phyloP scores from a whole-genome alignment of 805 yeast genomes.

The Candida yuanshanica region DNA sequence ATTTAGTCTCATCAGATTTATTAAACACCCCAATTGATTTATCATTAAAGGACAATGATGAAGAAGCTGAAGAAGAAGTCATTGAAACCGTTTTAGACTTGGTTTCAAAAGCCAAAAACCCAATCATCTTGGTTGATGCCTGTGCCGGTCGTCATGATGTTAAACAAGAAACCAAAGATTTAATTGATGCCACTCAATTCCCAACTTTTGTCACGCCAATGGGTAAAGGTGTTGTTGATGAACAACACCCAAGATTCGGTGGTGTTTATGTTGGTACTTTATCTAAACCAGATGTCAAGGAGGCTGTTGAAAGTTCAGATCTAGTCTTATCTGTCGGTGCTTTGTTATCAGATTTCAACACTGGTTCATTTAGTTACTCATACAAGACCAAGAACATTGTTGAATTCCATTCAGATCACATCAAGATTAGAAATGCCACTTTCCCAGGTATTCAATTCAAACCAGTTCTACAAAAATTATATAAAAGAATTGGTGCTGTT shows the following conservation, averaged over 20 bases:
- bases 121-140: constrained; percentile 78
- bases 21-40: constrained; percentile 64
- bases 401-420: constrained; percentile 75
- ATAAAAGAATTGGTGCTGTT: constrained; percentile 31
- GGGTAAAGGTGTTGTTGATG: constrained; percentile 82
- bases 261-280: constrained; percentile 86
- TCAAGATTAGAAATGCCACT: constrained; percentile 62
- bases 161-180: constrained; percentile 52
- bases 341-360: constrained; percentile 80
- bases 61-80: constrained; percentile 59
- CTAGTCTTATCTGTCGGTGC: constrained; percentile 77
- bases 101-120: constrained; percentile 56
- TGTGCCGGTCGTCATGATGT: constrained; percentile 79
- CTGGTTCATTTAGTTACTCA: constrained; percentile 79
- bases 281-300: constrained; percentile 66
- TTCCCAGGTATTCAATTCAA: constrained; percentile 74
- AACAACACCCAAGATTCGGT: constrained; percentile 65
- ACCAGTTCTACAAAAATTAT: constrained; percentile 40
- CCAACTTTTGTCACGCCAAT: constrained; percentile 84
- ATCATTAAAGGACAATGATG: constrained; percentile 49
- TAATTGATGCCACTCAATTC: constrained; percentile 66
- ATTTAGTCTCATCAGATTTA: constrained; percentile 47
- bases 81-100: constrained; percentile 45
- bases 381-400: constrained; percentile 69
- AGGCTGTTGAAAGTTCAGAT: constrained; percentile 69